Evolutionary conservation across 352 stramenopile genomes (phyloP).

Genomic region (Pythium chondricola): DNA sequence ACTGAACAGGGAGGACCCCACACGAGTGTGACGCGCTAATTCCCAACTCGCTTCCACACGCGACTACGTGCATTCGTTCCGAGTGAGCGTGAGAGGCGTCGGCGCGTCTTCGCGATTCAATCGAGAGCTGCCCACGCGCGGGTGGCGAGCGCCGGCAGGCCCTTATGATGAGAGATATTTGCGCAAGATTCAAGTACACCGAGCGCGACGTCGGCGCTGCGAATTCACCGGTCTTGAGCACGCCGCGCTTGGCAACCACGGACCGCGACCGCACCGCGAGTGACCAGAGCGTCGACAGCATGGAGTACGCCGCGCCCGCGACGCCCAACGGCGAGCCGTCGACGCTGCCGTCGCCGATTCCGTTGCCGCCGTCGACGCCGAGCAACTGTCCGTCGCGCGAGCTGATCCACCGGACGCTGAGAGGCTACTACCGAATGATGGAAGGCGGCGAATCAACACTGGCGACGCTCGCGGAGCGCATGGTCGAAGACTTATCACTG

Average conservation of each 20-base stretch:
- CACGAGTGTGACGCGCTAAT: no score
- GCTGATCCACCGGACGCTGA: conserved; percentile 55
- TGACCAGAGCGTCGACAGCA: conserved; percentile 11
- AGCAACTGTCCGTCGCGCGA: conserved; percentile 40
- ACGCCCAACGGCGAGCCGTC: background rate
- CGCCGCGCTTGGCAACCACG: conserved; percentile 6
- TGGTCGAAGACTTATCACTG: conserved; percentile 45
- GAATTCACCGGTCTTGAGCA: conserved; percentile 4
- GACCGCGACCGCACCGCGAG: conserved; percentile 14
- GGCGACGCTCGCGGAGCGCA: conserved; percentile 33
- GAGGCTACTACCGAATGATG: conserved; percentile 45
- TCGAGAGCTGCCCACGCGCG: background rate
- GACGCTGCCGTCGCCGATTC: conserved; percentile 3
- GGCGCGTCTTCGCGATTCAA: no score
- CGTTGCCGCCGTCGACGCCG: background rate
- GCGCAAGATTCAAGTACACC: conserved; percentile 69
- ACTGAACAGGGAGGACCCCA: no score
- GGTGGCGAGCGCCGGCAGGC: background rate
- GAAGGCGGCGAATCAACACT: conserved; percentile 22
- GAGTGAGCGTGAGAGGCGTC: no score
- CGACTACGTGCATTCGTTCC: no score
- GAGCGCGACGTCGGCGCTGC: conserved; percentile 19
- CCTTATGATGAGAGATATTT: conserved; percentile 30
- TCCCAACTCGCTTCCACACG: no score
- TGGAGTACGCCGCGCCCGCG: no score